These are phyloP conservation scores for Vitis amurensis DNA, from an alignment of 164 flowering plant species.

Conservation along the genomic window DNA sequence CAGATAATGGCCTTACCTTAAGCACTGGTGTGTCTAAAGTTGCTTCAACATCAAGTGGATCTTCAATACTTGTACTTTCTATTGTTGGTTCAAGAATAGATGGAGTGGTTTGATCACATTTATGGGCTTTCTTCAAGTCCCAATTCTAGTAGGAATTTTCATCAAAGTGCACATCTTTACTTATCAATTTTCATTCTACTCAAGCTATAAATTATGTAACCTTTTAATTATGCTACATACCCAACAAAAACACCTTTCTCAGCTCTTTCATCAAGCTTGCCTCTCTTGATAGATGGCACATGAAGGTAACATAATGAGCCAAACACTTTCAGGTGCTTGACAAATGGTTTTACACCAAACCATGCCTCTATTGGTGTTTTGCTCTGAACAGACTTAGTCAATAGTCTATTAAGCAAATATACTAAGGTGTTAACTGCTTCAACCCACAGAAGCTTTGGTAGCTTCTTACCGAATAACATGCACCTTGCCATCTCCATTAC, in stretches of 20 bases:
- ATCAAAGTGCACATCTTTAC: slow-evolving; percentile 2
- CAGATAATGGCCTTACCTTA: too few relatives aligned
- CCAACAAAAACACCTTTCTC: neutral
- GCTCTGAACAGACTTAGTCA: neutral
- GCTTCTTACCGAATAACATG: neutral
- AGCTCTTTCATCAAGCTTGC: neutral
- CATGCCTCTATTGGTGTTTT: slow-evolving; percentile 5
- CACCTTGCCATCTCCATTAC: slow-evolving; percentile 7
- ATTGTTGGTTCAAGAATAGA: too few relatives aligned
- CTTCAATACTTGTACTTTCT: too few relatives aligned
- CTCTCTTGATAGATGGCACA: neutral
- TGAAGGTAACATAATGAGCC: neutral
- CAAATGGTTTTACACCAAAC: neutral
- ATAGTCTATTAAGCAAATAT: neutral
- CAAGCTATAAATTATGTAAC: neutral
- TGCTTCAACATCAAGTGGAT: too few relatives aligned
- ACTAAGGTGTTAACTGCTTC: neutral
- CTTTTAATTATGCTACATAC: neutral
- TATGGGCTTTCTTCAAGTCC: too few relatives aligned
- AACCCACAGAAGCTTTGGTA: neutral
- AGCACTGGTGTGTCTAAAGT: too few relatives aligned
- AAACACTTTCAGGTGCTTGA: slow-evolving; percentile 1
- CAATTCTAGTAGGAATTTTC: neutral
- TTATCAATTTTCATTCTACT: neutral
- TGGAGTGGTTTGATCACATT: too few relatives aligned